Evolutionary conservation across 2,329 filamentous ascomycete genomes (phyloP).

Genomic region (Knufia fluminis): DNA sequence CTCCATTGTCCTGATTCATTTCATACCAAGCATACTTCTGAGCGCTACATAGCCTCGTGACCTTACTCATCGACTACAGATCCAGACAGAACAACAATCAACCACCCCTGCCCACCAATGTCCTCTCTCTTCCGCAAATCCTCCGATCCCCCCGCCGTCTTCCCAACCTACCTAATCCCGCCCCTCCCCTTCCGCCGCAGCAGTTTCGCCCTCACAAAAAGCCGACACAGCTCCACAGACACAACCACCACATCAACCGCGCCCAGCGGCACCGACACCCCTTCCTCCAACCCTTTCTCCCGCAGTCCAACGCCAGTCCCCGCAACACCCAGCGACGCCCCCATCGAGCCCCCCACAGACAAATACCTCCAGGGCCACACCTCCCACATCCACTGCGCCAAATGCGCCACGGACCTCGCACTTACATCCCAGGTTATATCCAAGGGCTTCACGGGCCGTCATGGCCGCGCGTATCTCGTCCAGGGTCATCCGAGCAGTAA

Average conservation of each 20-base stretch:
- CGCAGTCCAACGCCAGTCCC: slow-evolving; percentile 16
- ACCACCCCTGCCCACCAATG: slow-evolving; percentile 13
- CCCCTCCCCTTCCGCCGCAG: slow-evolving; percentile 37
- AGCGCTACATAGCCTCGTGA: not conserved
- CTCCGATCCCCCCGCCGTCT: slow-evolving; percentile 30
- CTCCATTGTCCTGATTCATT: not conserved
- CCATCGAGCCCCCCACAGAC: slow-evolving; percentile 18
- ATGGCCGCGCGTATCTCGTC: slow-evolving; percentile 56
- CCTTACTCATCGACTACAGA: not conserved
- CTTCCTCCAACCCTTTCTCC: slow-evolving; percentile 21
- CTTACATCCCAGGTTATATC: slow-evolving; percentile 51
- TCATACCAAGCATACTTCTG: not conserved
- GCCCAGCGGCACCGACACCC: slow-evolving; percentile 21
- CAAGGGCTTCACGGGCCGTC: slow-evolving; percentile 57
- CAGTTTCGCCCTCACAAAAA: slow-evolving; percentile 12
- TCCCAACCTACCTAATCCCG: slow-evolving; percentile 45
- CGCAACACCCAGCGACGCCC: slow-evolving; percentile 12
- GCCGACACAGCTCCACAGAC: slow-evolving; percentile 33
- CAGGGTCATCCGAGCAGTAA: slow-evolving; percentile 14
- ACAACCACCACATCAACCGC: slow-evolving; percentile 24
- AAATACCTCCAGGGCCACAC: slow-evolving; percentile 39
- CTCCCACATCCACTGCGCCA: slow-evolving; percentile 50
- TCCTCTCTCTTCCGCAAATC: slow-evolving; percentile 17
- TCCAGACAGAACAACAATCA: not conserved
- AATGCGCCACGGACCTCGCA: slow-evolving; percentile 51